These are phyloP conservation scores for Brettanomyces anomalus DNA, from an alignment of 805 yeast species.

Conservation along the genomic window DNA sequence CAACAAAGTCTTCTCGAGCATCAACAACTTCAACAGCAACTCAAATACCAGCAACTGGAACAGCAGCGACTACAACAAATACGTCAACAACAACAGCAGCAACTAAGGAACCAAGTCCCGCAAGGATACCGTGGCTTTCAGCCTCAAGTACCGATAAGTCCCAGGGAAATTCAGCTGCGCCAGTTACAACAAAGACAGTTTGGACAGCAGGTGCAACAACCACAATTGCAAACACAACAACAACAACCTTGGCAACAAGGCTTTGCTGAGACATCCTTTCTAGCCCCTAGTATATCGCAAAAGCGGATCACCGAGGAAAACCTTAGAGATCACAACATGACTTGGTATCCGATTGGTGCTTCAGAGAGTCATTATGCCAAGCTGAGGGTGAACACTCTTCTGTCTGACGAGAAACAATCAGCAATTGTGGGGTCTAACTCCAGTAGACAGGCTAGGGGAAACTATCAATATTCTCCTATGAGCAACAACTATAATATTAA, in stretches of 20 bases:
- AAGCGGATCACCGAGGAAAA: constrained; percentile 1
- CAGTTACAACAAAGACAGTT: constrained; percentile 4
- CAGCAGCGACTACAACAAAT: neutral
- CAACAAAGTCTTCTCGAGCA: neutral
- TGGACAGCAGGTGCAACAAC: constrained; percentile 1
- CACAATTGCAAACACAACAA: constrained; percentile 5
- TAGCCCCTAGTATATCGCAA: neutral
- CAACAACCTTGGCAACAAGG: neutral
- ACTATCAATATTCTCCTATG: neutral
- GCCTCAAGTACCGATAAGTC: constrained; percentile 2
- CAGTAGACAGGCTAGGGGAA: constrained; percentile 3
- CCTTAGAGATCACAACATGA: constrained; percentile 4
- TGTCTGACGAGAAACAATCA: constrained; percentile 15
- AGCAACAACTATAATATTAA: neutral
- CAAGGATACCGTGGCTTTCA: neutral
- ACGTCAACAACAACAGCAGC: neutral
- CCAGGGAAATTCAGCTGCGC: constrained; percentile 2
- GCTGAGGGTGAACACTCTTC: constrained; percentile 10
- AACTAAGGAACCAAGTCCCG: neutral
- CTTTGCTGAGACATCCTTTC: neutral
- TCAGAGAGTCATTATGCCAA: constrained; percentile 3
- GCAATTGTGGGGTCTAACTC: constrained; percentile 17
- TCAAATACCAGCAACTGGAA: constrained; percentile 5
- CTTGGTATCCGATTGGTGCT: neutral
- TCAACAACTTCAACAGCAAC: neutral